Evolutionary conservation across 2,329 filamentous ascomycete species (phyloP).

Genomic region (Aspergillus novoparasiticus): DNA sequence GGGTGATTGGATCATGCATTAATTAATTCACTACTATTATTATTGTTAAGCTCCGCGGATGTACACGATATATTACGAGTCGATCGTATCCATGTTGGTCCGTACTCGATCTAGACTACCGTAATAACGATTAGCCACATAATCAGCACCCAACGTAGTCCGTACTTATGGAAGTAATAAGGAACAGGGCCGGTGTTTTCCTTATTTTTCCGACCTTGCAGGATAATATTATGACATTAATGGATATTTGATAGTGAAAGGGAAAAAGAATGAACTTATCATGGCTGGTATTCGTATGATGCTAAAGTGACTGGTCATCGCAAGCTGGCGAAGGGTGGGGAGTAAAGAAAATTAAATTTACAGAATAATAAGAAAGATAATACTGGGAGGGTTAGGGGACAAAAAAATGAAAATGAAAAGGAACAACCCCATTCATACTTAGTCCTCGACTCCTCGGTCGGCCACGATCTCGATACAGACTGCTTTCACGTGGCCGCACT

Average conservation of each 20-base stretch:
- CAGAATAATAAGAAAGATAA: neutral
- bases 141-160: neutral
- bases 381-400: neutral
- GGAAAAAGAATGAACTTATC: neutral
- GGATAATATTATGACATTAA: neutral
- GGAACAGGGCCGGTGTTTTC: neutral
- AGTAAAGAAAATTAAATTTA: neutral
- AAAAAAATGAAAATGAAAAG: neutral
- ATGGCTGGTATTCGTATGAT: neutral
- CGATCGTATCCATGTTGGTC: neutral
- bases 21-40: neutral
- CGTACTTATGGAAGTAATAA: neutral
- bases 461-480: slow-evolving; percentile 23
- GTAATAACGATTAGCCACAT: neutral
- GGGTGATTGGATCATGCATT: neutral
- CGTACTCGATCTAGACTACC: neutral
- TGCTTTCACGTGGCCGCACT: slow-evolving; percentile 26
- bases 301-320: neutral
- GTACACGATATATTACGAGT: neutral
- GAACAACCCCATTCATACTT: neutral
- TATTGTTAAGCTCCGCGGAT: neutral
- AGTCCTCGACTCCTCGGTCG: slow-evolving; percentile 10
- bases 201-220: neutral
- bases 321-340: neutral
- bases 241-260: neutral